phyloP scores from a whole-genome alignment of 495 filamentous ascomycete species.

The Neurospora tetrasperma region DNA sequence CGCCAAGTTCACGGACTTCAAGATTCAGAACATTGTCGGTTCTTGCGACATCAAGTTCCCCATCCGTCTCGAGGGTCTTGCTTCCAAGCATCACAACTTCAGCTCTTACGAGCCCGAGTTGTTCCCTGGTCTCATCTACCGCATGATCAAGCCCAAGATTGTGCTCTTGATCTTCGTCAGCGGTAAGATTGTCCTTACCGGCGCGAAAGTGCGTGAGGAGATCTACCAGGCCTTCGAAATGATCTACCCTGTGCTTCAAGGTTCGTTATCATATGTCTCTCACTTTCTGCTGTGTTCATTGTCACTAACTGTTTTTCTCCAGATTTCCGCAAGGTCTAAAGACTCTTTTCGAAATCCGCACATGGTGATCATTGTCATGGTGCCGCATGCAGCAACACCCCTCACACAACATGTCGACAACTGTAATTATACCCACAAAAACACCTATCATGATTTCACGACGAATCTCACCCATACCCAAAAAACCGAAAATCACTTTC shows the following conservation, averaged over 20 bases:
- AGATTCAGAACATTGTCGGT: constrained; percentile 99
- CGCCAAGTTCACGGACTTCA: constrained; percentile 99
- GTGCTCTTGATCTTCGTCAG: constrained; percentile 98
- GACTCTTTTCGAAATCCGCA: constrained; percentile 1
- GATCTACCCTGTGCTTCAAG: constrained; percentile 96
- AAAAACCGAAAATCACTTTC: constrained; percentile 11
- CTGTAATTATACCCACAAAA: constrained; percentile 41
- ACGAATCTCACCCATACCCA: constrained; percentile 21
- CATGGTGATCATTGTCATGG: neutral
- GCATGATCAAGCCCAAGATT: constrained; percentile 99
- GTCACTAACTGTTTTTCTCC: constrained; percentile 8
- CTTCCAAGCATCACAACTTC: constrained; percentile 96
- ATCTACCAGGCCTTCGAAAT: constrained; percentile 98
- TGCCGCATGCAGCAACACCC: constrained; percentile 3
- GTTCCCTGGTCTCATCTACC: constrained; percentile 98
- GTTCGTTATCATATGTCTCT: constrained; percentile 36
- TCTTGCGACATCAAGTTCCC: constrained; percentile 99
- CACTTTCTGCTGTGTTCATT: neutral
- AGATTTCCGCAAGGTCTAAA: constrained; percentile 44
- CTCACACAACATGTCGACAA: constrained; percentile 4
- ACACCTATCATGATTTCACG: constrained; percentile 40
- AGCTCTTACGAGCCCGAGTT: constrained; percentile 97
- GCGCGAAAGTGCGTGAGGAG: constrained; percentile 96
- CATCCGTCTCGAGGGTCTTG: constrained; percentile 91
- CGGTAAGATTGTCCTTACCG: constrained; percentile 96